A percentile compares a stretch with the other conserved stretches of the same genome.
Evolutionary conservation across 2,329 filamentous ascomycete genomes (phyloP).

Genomic region (Cryphonectria carpinicola): DNA sequence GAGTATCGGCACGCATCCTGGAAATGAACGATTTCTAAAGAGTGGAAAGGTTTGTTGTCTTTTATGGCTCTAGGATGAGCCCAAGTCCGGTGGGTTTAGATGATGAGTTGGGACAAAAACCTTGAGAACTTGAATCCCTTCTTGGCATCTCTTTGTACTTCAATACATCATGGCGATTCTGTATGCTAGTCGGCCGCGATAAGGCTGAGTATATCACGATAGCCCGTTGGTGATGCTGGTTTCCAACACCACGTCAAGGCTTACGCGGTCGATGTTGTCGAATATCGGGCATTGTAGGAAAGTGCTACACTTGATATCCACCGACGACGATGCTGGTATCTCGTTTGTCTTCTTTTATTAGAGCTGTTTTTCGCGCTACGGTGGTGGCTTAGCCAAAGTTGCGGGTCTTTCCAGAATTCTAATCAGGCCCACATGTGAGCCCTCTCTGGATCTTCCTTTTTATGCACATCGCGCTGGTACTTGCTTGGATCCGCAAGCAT

Average conservation of each 20-base stretch:
- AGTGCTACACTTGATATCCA: neutral
- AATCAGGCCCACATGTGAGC: neutral
- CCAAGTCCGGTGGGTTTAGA: no score
- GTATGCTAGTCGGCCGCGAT: neutral
- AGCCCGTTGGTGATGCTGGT: neutral
- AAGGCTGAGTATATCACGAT: neutral
- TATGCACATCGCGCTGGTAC: no score
- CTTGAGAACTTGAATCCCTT: neutral
- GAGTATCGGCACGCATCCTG: neutral
- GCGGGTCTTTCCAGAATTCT: neutral
- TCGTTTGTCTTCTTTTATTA: neutral
- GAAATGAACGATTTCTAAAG: neutral
- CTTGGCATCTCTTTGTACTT: neutral
- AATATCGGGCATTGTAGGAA: neutral
- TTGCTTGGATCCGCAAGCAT: no score
- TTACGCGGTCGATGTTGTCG: neutral
- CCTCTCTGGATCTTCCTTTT: neutral
- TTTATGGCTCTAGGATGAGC: no score
- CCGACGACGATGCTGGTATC: neutral
- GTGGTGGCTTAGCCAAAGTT: no score
- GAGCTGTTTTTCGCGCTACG: neutral
- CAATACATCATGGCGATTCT: neutral
- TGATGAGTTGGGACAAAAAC: neutral
- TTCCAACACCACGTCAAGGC: neutral
- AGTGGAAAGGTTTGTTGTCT: neutral